Conservation (phyloP, 2,329 filamentous ascomycete species). For the Xylariaceae sp. region DNA sequence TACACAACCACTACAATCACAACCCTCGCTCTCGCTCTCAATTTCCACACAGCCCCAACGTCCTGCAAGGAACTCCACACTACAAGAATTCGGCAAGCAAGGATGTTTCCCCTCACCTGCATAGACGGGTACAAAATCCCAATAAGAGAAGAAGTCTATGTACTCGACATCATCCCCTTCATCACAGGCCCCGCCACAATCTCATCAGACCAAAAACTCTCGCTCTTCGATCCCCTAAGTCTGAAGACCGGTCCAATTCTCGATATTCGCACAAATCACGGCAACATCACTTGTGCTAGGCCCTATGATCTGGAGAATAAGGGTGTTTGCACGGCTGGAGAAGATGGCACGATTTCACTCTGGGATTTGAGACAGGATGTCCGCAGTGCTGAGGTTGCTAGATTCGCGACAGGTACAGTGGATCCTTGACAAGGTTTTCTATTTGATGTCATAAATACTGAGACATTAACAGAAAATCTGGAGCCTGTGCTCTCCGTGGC, state of each 20-base stretch:
- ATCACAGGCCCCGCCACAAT: slow-evolving; percentile 55
- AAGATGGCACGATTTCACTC: slow-evolving; percentile 63
- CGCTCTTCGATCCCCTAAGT: slow-evolving; percentile 57
- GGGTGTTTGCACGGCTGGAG: slow-evolving; percentile 64
- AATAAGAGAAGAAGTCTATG: slow-evolving; percentile 45
- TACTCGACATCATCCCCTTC: slow-evolving; percentile 55
- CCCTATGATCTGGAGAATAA: slow-evolving; percentile 49
- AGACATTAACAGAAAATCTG: slow-evolving; percentile 36
- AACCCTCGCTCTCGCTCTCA: background rate
- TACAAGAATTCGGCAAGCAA: background rate
- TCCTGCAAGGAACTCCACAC: background rate
- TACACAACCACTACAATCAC: background rate
- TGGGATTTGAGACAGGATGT: slow-evolving; percentile 59
- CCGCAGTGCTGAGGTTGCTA: slow-evolving; percentile 37
- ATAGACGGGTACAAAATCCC: slow-evolving; percentile 39
- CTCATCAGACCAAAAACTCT: slow-evolving; percentile 67
- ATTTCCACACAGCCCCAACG: background rate
- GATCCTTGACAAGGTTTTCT: background rate
- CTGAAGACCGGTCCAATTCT: slow-evolving; percentile 43
- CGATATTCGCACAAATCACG: slow-evolving; percentile 44
- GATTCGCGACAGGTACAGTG: slow-evolving; percentile 43
- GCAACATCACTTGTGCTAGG: slow-evolving; percentile 61
- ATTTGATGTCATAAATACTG: slow-evolving; percentile 5
- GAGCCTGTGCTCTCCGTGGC: slow-evolving; percentile 62
- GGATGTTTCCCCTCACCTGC: slow-evolving; percentile 41